A percentile compares a stretch with the other conserved stretches of the same genome.
phyloP scores from a whole-genome alignment of 1,284 basidiomycete genomes.

The Malassezia pachydermatis region DNA sequence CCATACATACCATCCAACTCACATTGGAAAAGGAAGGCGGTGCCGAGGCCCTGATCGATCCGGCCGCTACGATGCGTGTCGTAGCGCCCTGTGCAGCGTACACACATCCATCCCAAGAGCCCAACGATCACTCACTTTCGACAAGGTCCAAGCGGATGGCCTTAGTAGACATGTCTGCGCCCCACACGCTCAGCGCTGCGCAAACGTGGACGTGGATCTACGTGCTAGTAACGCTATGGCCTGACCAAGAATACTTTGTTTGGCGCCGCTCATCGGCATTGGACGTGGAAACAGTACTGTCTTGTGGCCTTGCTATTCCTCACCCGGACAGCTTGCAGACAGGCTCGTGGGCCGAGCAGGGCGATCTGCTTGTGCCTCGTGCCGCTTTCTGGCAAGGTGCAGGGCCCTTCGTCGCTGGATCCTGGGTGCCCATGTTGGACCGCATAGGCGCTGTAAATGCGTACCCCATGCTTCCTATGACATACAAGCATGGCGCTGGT shows the following conservation, averaged over 20 bases:
- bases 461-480: not conserved
- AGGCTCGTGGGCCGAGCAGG: constrained; percentile 10
- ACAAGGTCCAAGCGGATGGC: constrained; percentile 25
- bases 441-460: constrained; percentile 1
- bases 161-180: not conserved
- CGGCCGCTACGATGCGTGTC: constrained; percentile 14
- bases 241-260: constrained; percentile 27
- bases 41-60: not conserved
- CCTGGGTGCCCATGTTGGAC: constrained; percentile 21
- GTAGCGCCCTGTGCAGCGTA: constrained; percentile 22
- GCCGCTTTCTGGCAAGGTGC: constrained; percentile 37
- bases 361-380: constrained; percentile 24
- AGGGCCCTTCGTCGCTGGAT: constrained; percentile 14
- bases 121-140: constrained; percentile 32
- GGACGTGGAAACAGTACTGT: constrained; percentile 14
- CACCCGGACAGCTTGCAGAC: constrained; percentile 16
- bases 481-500: constrained; percentile 1
- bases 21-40: not conserved
- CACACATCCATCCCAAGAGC: constrained; percentile 27
- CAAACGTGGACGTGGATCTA: constrained; percentile 27
- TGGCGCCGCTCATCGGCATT: not conserved
- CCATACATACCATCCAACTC: not conserved
- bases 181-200: not conserved
- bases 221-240: constrained; percentile 29
- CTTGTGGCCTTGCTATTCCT: constrained; percentile 21